Conservation (phyloP, 768 basidiomycete species). For the Panellus pusillus region DNA sequence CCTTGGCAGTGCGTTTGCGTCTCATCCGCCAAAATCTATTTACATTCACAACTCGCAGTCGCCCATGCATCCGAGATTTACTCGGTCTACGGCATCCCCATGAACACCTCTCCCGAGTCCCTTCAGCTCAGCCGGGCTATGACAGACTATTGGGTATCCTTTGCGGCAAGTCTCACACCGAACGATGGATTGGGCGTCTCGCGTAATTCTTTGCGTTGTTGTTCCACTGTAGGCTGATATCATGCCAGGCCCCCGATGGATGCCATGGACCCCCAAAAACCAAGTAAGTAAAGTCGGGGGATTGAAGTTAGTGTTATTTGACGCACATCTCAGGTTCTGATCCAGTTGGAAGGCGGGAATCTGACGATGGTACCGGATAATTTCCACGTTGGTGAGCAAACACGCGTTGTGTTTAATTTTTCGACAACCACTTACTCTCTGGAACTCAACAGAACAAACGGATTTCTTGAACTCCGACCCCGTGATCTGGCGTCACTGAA, state of each 20-base stretch:
- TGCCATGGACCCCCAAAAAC: not conserved
- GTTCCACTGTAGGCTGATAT: not conserved
- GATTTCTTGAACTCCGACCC: conserved; percentile 7
- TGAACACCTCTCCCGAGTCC: conserved; percentile 27
- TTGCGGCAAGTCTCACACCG: conserved; percentile 38
- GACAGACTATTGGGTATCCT: conserved; percentile 46
- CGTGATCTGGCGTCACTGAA: conserved; percentile 9
- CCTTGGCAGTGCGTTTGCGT: conserved; percentile 29
- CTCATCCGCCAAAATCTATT: not conserved
- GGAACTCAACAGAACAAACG: conserved; percentile 25
- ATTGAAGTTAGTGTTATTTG: not conserved
- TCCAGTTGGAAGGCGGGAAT: conserved; percentile 37
- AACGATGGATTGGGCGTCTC: conserved; percentile 36
- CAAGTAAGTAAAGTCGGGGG: not conserved
- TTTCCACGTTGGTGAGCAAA: conserved; percentile 3
- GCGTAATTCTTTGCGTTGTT: conserved; percentile 24
- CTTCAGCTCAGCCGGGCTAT: conserved; percentile 32
- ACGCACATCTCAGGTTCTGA: conserved; percentile 25
- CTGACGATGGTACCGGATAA: conserved; percentile 35
- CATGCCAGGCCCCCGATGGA: conserved; percentile 7
- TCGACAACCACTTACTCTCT: not conserved
- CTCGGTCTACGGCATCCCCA: conserved; percentile 35
- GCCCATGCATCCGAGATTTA: conserved; percentile 33
- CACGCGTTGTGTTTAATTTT: not conserved
- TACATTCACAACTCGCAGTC: conserved; percentile 24